Evolutionary conservation across 768 basidiomycete genomes (phyloP), one percentile per base, ranked within the genome.

Genomic region (Exsudoporus frostii): DNA sequence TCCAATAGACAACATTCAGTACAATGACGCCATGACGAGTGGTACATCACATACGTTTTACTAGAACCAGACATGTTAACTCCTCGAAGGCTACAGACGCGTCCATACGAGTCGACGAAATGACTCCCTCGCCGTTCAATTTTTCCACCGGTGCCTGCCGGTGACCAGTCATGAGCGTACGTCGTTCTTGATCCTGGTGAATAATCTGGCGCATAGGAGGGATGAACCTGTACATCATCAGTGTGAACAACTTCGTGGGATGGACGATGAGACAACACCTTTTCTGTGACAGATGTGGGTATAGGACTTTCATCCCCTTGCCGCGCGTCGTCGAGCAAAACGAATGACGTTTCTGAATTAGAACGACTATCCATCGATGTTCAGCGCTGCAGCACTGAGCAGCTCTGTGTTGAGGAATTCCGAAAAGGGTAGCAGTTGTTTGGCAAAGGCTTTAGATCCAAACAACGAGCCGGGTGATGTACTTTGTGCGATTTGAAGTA

Each of bases 1-100:
- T 43, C 39, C 30, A 20, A 45, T 13, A 29, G 6, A 17, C 25
- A 44, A 19, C 5, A 2, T 22, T 45, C 14, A 43, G 32, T 4
- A 22, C 14, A 47, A 43, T 75, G 14, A 83, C 5, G 8, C 1
- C 47, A 30, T 10, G 22, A 30, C 9, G 9, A 43, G 39, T 32
- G 20, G 11, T 17, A 13, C 19, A n/a, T 17, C 13, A 38, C 60
- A 54, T 68, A 90, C 92, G 83, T 81, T 76, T 98, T 98, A 60
- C 82, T 85, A 29, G 77, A 80, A 5, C 92, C 94, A 4, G 88
- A 84, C 33, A 98, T 70, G 66, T 97, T 97, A 30, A 89, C 91
- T 9, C 95, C 95, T 54, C 92, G 77, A 36, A 94, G 73, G 51
- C 76, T 80, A 64, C 94, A 86, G 4, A 95, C 84, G 43, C 95